Percentiles rank a stretch among this genome's conserved stretches.
Evolutionary conservation across 208 protist species (phyloP).

Genomic region (Acanthamoeba healyi): DNA sequence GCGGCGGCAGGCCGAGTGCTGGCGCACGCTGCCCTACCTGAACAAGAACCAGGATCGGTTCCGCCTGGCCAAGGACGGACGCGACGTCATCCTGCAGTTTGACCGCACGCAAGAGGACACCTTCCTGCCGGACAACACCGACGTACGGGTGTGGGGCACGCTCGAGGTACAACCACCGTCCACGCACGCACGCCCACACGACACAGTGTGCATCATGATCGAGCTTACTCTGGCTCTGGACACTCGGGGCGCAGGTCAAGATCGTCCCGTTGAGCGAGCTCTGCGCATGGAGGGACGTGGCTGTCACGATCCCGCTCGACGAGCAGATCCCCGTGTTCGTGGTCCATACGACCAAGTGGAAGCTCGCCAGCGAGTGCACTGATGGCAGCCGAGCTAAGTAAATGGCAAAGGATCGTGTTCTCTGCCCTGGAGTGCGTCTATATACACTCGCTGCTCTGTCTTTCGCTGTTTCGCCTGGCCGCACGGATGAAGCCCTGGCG

Average conservation of each 20-base stretch:
- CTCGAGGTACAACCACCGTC: background rate
- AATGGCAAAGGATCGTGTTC: no score
- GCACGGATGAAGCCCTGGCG: slow-evolving; percentile 22
- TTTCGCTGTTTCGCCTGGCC: background rate
- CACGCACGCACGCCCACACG: background rate
- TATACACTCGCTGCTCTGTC: background rate
- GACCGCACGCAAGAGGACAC: slow-evolving; percentile 5
- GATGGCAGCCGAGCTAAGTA: background rate
- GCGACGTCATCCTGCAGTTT: slow-evolving; percentile 14
- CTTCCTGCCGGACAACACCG: slow-evolving; percentile 13
- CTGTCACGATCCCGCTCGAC: background rate
- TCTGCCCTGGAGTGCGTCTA: no score
- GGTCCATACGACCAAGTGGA: background rate
- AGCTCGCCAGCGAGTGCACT: background rate
- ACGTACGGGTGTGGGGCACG: slow-evolving; percentile 36
- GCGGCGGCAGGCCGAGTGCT: slow-evolving; percentile 39
- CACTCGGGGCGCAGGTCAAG: background rate
- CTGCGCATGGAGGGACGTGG: background rate
- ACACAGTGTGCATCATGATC: background rate
- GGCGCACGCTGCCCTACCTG: slow-evolving; percentile 5
- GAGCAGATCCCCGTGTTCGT: slow-evolving; percentile 3
- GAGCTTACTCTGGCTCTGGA: no score
- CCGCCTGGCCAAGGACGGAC: background rate
- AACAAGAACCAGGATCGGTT: slow-evolving; percentile 20
- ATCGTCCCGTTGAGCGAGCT: slow-evolving; percentile 5